These are phyloP conservation scores for Tolypocladium capitatum DNA, from an alignment of 2,329 filamentous ascomycete genomes.

Conservation along the genomic window DNA sequence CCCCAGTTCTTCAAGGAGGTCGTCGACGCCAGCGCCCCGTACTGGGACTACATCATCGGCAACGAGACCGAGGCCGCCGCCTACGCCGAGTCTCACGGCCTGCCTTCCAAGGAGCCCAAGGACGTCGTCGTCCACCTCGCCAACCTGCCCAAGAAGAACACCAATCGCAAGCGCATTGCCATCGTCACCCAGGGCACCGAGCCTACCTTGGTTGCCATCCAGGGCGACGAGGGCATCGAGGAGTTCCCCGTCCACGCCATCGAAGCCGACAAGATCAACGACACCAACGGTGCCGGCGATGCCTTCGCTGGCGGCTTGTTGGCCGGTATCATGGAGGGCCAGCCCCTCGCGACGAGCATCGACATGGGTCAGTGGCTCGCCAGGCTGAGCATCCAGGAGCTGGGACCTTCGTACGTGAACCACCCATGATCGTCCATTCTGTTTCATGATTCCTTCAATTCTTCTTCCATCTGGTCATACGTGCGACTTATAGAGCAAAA, in stretches of 20 bases:
- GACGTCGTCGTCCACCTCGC: conserved; percentile 79
- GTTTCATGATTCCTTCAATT: conserved; percentile 1
- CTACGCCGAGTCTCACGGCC: conserved; percentile 70
- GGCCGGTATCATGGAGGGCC: conserved; percentile 77
- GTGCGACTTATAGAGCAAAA: not conserved
- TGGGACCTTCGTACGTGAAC: conserved; percentile 79
- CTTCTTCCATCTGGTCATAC: not conserved
- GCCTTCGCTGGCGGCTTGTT: conserved; percentile 92
- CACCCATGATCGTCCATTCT: not conserved
- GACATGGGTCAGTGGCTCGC: conserved; percentile 97
- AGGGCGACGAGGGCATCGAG: conserved; percentile 56
- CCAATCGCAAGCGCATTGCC: conserved; percentile 66
- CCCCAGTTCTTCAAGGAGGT: conserved; percentile 95
- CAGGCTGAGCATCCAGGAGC: conserved; percentile 82
- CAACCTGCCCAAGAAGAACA: conserved; percentile 84
- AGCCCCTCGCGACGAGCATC: conserved; percentile 62
- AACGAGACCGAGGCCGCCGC: conserved; percentile 91
- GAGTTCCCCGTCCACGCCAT: conserved; percentile 75
- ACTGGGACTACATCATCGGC: conserved; percentile 92
- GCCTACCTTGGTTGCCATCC: conserved; percentile 72
- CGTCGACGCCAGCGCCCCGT: conserved; percentile 71
- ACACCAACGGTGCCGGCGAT: conserved; percentile 94
- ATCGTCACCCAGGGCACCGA: conserved; percentile 93
- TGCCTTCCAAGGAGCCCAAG: conserved; percentile 63
- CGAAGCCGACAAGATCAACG: conserved; percentile 65